Evolutionary conservation across 805 yeast genomes (phyloP).

Genomic region (Candida mattraensis): DNA sequence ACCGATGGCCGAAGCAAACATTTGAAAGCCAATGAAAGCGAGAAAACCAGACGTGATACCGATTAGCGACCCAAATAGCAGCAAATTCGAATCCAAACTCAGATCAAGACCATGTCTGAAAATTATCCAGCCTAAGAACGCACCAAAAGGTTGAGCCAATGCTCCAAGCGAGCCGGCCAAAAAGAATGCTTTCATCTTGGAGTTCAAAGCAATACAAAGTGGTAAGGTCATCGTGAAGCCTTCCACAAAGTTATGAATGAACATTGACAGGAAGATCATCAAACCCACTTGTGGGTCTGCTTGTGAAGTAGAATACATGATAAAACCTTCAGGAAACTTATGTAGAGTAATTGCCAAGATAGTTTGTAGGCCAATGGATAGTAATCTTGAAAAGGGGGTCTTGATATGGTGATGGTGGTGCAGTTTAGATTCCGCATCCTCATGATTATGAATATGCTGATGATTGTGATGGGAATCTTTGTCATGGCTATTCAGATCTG

Average conservation of each 20-base stretch:
- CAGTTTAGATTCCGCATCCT: constrained; percentile 15
- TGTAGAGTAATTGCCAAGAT: constrained; percentile 84
- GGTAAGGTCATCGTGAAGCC: constrained; percentile 95
- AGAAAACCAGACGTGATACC: constrained; percentile 82
- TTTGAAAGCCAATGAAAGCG: constrained; percentile 75
- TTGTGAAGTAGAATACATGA: constrained; percentile 74
- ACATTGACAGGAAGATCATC: constrained; percentile 77
- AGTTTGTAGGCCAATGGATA: constrained; percentile 89
- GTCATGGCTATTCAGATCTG: neutral
- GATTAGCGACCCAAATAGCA: constrained; percentile 62
- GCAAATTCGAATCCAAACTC: constrained; percentile 37
- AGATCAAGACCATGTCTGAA: constrained; percentile 40
- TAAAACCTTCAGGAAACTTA: constrained; percentile 93
- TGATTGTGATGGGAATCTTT: constrained; percentile 10
- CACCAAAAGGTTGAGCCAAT: constrained; percentile 87
- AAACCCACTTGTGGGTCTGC: constrained; percentile 72
- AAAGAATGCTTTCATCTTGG: constrained; percentile 59
- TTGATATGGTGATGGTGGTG: constrained; percentile 79
- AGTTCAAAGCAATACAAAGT: constrained; percentile 70
- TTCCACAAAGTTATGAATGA: constrained; percentile 89
- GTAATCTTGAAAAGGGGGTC: constrained; percentile 73
- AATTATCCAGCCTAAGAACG: constrained; percentile 59
- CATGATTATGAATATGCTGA: constrained; percentile 13
- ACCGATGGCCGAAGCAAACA: constrained; percentile 79
- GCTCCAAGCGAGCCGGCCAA: constrained; percentile 76